Base-by-base conservation (phyloP, 2,329 filamentous ascomycete species). In the Fusarium coffeatum region DNA sequence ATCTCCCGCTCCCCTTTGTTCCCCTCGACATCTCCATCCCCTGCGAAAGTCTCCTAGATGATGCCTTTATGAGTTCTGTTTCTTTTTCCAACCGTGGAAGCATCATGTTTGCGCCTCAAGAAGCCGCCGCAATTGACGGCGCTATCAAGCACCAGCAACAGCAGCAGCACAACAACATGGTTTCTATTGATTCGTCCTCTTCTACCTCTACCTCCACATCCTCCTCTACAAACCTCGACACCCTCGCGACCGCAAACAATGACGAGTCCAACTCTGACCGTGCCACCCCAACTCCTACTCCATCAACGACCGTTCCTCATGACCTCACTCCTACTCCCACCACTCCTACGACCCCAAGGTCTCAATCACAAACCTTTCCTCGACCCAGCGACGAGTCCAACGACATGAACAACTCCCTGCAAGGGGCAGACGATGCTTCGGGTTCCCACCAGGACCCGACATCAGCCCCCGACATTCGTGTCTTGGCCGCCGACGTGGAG, bases 1-100 rank as follows among this genome's bases (percentile, higher is more conserved):
- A 77, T 67, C 78, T 73, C 59, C 75, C 76, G 66, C 78, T 73
- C 59, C 75, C 76, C 66, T 87, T 84, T 73, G 81, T 82, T 64
- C 86, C 87, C 63, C 83, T 90, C 75, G 84, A 82, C 74, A 85
- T 88, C 50, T 76, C 80, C 61, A 89, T 90, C 73, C 87, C 88
- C 45, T 85, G 84, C 57, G 85, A 86, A 59, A 82, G 78, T 73
- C 80, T 90, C 58, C 80, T 89, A 68, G 87, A 88, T 66, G 86
- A 89, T 80, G 86, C 85, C 72, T 86, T 87, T 75, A 78, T 90
- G 74, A 83, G 80, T 69, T 81, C 83, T 59, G 78, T 90, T 69
- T 84, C 84, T 69, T 90, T 90, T 75, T 89, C 88, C 60, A 88
- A 89, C 67, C 83, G 88, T 72, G 88, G 88, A 69, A 90, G 88